These are phyloP conservation scores for Trametes elegans DNA, from an alignment of 768 basidiomycete genomes.

Conservation along the genomic window DNA sequence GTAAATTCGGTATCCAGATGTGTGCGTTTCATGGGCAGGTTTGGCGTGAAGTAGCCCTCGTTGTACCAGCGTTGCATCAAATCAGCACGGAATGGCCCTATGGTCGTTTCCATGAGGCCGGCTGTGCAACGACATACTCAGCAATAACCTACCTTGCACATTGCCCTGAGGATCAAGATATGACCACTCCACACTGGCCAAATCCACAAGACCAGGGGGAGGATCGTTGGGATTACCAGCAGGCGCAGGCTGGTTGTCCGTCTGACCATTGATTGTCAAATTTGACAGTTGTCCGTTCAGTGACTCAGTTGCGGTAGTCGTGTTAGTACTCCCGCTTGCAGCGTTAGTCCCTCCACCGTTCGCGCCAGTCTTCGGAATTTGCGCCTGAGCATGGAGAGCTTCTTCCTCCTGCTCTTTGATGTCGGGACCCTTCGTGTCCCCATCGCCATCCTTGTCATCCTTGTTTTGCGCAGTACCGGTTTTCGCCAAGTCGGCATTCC, in stretches of 20 bases:
- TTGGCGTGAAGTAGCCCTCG: conserved; percentile 82
- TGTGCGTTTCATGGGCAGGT: conserved; percentile 83
- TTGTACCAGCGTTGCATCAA: conserved; percentile 95
- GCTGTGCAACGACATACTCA: not conserved
- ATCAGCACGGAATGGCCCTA: conserved; percentile 87
- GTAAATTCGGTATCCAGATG: conserved; percentile 67
- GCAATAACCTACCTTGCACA: conserved; percentile 66
- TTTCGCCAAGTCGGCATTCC: conserved; percentile 53
- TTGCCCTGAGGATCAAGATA: conserved; percentile 93
- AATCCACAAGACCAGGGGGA: conserved; percentile 47
- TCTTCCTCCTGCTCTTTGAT: conserved; percentile 63
- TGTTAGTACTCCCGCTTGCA: not conserved
- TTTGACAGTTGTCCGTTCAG: conserved; percentile 1
- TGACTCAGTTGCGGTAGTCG: not conserved
- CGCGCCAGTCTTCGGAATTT: not conserved
- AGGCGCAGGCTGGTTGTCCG: conserved; percentile 27
- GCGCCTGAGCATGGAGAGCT: not conserved
- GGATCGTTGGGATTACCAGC: conserved; percentile 25
- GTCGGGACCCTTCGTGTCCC: conserved; percentile 42
- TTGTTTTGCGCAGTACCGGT: conserved; percentile 29
- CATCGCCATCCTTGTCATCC: conserved; percentile 36
- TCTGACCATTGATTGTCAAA: conserved; percentile 1
- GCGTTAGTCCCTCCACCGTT: too few relatives aligned
- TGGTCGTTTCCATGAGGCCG: conserved; percentile 4
- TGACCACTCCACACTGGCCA: conserved; percentile 75